Evolutionary conservation across 2,329 filamentous ascomycete genomes (phyloP), one percentile per base, ranked within the genome.

Genomic region (Alternaria incomplexa): DNA sequence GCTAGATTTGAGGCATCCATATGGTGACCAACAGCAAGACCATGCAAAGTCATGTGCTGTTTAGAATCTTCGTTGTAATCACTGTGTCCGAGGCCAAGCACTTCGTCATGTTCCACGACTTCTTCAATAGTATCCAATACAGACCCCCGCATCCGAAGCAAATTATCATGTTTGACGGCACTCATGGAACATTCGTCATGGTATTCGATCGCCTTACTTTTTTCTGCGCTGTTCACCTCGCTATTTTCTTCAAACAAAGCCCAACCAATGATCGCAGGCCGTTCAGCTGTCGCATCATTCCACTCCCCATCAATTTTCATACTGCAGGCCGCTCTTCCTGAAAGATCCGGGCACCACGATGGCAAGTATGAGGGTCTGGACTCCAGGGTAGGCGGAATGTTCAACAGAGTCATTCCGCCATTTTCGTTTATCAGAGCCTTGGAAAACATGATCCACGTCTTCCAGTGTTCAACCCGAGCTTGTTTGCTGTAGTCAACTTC

Each of bases 301-400:
- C 25, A 26, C 6, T 26, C 6, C 3, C 25, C 25, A 26, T 26
- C 3, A 9, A 26, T 26, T 6, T 2, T 7, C 25, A 26, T 26
- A 7, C 3, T 2, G 3, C 25, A 26, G 1, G 25, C 6, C 8
- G 25, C 9, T 8, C 0, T 8, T 0, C 32, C 32, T 1, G 7
- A 36, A 9, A 36, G 32, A 36, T n/a, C 5, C 1, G 32, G 32
- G 32, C 32, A 36, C 32, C 32, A 36, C 6, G 32, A 15, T n/a
- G 32, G 32, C 6, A 36, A 36, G 13, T 9, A 0, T 36, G 13
- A 15, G 3, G 32, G 8, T 36, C 32, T n/a, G 3, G 15, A 15
- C 0, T 9, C 15, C 15, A 36, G 15, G 0, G 32, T 36, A 9
- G 32, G 32, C 3, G 32, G 32, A 5, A 36, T 15, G 0, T n/a